phyloP scores from a whole-genome alignment of 768 basidiomycete species.

The Kwoniella dendrophila region DNA sequence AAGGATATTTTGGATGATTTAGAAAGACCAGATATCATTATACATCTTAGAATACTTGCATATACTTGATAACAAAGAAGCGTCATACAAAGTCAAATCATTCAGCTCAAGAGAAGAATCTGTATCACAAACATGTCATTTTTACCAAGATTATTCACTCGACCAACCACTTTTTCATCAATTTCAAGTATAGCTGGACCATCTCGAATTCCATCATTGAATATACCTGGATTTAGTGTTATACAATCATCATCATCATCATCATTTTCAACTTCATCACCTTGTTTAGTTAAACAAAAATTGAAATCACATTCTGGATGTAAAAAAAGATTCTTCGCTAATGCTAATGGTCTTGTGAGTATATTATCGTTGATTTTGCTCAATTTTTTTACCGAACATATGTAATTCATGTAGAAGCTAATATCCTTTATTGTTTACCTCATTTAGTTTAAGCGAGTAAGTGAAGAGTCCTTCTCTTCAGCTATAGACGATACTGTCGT shows the following conservation, averaged over 20 bases:
- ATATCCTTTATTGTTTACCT: not conserved
- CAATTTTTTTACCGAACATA: not conserved
- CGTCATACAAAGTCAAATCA: too few relatives aligned
- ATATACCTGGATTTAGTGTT: too few relatives aligned
- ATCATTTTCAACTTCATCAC: slow-evolving; percentile 29
- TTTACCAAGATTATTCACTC: slow-evolving; percentile 16
- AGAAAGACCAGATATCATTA: too few relatives aligned
- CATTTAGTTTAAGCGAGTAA: slow-evolving; percentile 53
- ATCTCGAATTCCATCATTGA: slow-evolving; percentile 20
- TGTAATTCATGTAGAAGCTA: not conserved
- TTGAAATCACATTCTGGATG: slow-evolving; percentile 57
- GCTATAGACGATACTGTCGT: not conserved
- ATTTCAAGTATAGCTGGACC: slow-evolving; percentile 2
- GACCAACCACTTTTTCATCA: slow-evolving; percentile 12
- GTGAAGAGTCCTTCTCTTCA: slow-evolving; percentile 1
- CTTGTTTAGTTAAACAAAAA: slow-evolving; percentile 42
- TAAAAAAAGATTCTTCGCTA: slow-evolving; percentile 55
- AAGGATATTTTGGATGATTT: too few relatives aligned
- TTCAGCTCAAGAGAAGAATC: not conserved
- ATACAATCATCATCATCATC: not conserved
- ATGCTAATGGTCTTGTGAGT: slow-evolving; percentile 45
- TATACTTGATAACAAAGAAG: too few relatives aligned
- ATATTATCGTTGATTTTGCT: too few relatives aligned
- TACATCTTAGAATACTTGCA: too few relatives aligned
- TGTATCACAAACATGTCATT: slow-evolving; percentile 20